phyloP scores from a whole-genome alignment of 140 eudicot species.

The Cichorium intybus region DNA sequence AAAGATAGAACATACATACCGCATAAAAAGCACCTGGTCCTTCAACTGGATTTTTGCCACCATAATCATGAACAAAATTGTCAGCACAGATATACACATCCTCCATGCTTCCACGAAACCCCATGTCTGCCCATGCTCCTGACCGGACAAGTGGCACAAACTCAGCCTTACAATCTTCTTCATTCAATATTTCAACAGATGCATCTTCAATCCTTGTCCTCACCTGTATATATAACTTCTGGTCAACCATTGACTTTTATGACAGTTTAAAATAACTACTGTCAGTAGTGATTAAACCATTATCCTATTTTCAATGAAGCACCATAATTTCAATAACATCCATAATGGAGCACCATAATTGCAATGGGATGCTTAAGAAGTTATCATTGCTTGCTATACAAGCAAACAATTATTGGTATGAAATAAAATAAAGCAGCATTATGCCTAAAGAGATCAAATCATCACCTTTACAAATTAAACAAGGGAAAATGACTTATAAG shows the following conservation, averaged over 20 bases:
- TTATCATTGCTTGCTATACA: slow-evolving; percentile 1
- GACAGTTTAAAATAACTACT: too few species aligned
- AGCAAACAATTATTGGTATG: neutral
- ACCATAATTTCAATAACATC: slow-evolving; percentile 1
- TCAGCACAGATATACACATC: slow-evolving; percentile 85
- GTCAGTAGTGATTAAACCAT: too few species aligned
- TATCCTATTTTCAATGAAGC: too few species aligned
- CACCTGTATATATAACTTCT: slow-evolving; percentile 45
- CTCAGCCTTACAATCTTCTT: slow-evolving; percentile 34
- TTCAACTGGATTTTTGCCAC: slow-evolving; percentile 37
- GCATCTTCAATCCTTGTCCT: slow-evolving; percentile 47
- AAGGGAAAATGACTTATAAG: too few species aligned
- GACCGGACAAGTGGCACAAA: slow-evolving; percentile 78
- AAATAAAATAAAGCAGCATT: neutral
- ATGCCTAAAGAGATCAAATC: slow-evolving; percentile 5
- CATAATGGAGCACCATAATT: neutral
- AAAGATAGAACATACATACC: slow-evolving; percentile 41
- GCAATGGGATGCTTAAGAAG: neutral
- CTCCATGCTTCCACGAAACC: slow-evolving; percentile 94
- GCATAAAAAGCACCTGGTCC: slow-evolving; percentile 91
- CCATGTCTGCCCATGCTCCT: slow-evolving; percentile 95
- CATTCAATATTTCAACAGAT: slow-evolving; percentile 32
- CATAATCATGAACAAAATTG: slow-evolving; percentile 58
- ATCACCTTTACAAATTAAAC: too few species aligned
- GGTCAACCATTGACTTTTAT: slow-evolving; percentile 33